phyloP scores from a whole-genome alignment of 2,329 filamentous ascomycete species.

The Delphinella strobiligena region DNA sequence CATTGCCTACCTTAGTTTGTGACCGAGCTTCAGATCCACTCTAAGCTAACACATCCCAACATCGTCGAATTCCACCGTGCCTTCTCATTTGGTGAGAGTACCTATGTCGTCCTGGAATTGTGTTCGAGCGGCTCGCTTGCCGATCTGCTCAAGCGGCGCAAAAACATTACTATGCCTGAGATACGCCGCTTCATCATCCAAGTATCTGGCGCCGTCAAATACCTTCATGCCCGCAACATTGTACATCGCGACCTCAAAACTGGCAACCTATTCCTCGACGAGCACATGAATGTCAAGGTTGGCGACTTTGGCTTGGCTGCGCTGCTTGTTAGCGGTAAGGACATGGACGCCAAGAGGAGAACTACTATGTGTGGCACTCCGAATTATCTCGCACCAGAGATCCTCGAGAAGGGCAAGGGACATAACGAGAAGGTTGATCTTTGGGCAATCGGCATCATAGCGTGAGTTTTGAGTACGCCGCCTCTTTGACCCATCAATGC shows the following conservation, averaged over 20 bases:
- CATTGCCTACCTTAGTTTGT: slow-evolving; percentile 51
- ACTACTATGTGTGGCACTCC: slow-evolving; percentile 94
- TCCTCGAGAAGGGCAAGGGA: slow-evolving; percentile 86
- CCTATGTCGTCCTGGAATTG: slow-evolving; percentile 86
- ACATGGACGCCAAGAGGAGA: slow-evolving; percentile 68
- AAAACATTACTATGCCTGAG: slow-evolving; percentile 83
- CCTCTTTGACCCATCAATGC: slow-evolving; percentile 28
- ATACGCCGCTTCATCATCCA: slow-evolving; percentile 89
- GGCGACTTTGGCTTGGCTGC: slow-evolving; percentile 95
- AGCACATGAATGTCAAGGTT: slow-evolving; percentile 93
- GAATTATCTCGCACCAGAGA: slow-evolving; percentile 96
- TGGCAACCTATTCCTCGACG: slow-evolving; percentile 92
- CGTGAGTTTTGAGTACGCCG: slow-evolving; percentile 41
- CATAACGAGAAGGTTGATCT: slow-evolving; percentile 98
- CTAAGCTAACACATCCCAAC: slow-evolving; percentile 91
- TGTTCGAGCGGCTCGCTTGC: slow-evolving; percentile 94
- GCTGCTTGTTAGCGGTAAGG: slow-evolving; percentile 78
- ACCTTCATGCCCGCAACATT: slow-evolving; percentile 89
- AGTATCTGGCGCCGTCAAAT: slow-evolving; percentile 93
- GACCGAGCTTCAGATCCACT: slow-evolving; percentile 90
- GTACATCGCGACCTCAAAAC: slow-evolving; percentile 97
- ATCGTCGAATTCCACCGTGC: slow-evolving; percentile 93
- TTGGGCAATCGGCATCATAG: slow-evolving; percentile 96
- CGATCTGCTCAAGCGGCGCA: slow-evolving; percentile 92
- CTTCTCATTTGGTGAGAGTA: slow-evolving; percentile 79